A percentile compares a stretch with the other conserved stretches of the same genome.
These are phyloP conservation scores for Phytopythium helicoides DNA, from an alignment of 352 stramenopile species.

Conservation along the genomic window DNA sequence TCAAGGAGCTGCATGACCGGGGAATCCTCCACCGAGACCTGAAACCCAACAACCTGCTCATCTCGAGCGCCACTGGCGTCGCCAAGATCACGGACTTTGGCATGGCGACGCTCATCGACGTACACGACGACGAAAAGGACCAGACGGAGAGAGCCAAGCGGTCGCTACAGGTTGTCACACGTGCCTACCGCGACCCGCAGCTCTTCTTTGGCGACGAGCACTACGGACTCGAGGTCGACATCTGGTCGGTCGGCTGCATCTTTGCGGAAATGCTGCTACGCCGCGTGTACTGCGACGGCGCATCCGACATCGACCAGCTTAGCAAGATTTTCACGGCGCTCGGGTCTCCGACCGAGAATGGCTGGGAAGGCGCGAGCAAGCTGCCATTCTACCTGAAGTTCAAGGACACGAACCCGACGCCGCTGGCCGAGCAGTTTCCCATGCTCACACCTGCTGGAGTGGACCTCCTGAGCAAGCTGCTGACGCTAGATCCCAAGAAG, in stretches of 20 bases:
- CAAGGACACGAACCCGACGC: slow-evolving; percentile 55
- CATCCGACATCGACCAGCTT: slow-evolving; percentile 80
- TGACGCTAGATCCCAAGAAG: slow-evolving; percentile 57
- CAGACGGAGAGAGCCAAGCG: slow-evolving; percentile 19
- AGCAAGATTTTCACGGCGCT: slow-evolving; percentile 69
- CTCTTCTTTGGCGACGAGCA: slow-evolving; percentile 72
- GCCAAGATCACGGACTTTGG: slow-evolving; percentile 85
- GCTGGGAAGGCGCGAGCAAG: slow-evolving; percentile 45
- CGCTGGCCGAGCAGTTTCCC: slow-evolving; percentile 58
- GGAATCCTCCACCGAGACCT: slow-evolving; percentile 75
- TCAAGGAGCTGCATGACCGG: slow-evolving; percentile 53
- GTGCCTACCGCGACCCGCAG: slow-evolving; percentile 70
- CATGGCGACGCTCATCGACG: slow-evolving; percentile 50
- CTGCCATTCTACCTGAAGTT: slow-evolving; percentile 80
- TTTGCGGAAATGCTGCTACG: slow-evolving; percentile 76
- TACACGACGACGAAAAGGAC: slow-evolving; percentile 1
- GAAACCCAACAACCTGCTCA: slow-evolving; percentile 81
- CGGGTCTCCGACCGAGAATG: slow-evolving; percentile 61
- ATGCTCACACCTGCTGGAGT: slow-evolving; percentile 48
- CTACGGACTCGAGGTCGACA: slow-evolving; percentile 62
- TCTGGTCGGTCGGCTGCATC: slow-evolving; percentile 81
- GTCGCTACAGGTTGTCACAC: slow-evolving; percentile 73
- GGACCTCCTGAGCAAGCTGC: slow-evolving; percentile 46
- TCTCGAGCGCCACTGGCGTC: slow-evolving; percentile 33
- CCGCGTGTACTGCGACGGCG: slow-evolving; percentile 54